phyloP scores from a whole-genome alignment of 108 stramenopile genomes.

The Cyclotella choctawhatcheeana region DNA sequence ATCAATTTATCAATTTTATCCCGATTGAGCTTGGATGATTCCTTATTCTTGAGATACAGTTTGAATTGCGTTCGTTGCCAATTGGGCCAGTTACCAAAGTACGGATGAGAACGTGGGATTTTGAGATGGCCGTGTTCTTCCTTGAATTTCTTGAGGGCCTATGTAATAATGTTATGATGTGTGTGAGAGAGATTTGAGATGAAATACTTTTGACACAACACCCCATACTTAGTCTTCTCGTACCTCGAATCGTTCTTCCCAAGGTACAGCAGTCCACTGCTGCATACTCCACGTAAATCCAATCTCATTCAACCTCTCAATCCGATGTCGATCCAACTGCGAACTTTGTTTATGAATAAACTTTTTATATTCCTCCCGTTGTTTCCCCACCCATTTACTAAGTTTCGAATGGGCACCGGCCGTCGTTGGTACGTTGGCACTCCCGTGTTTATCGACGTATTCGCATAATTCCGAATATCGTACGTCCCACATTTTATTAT shows the following conservation, averaged over 20 bases:
- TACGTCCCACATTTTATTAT: constrained; percentile 27
- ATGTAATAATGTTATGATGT: too few relatives aligned
- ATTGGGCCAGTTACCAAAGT: constrained; percentile 58
- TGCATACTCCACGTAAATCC: constrained; percentile 50
- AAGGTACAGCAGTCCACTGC: constrained; percentile 39
- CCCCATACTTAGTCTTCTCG: neutral
- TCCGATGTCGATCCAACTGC: constrained; percentile 32
- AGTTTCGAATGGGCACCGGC: constrained; percentile 32
- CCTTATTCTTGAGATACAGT: constrained; percentile 41
- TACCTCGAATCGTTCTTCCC: constrained; percentile 56
- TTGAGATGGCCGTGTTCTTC: constrained; percentile 47
- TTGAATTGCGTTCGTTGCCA: constrained; percentile 62
- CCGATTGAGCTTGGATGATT: constrained; percentile 53
- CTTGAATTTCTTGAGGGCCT: constrained; percentile 38
- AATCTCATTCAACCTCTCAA: constrained; percentile 45
- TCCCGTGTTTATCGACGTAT: constrained; percentile 26
- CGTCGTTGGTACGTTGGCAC: constrained; percentile 46
- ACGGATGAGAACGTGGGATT: constrained; percentile 39
- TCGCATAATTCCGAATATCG: constrained; percentile 26
- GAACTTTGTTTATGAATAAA: constrained; percentile 43
- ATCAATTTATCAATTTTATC: constrained; percentile 57
- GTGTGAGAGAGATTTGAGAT: neutral
- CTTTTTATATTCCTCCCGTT: constrained; percentile 54
- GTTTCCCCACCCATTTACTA: constrained; percentile 52
- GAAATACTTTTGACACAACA: neutral